Evolutionary conservation across 169 alveolate species (phyloP).

Genomic region (Plasmodium chabaudi): DNA sequence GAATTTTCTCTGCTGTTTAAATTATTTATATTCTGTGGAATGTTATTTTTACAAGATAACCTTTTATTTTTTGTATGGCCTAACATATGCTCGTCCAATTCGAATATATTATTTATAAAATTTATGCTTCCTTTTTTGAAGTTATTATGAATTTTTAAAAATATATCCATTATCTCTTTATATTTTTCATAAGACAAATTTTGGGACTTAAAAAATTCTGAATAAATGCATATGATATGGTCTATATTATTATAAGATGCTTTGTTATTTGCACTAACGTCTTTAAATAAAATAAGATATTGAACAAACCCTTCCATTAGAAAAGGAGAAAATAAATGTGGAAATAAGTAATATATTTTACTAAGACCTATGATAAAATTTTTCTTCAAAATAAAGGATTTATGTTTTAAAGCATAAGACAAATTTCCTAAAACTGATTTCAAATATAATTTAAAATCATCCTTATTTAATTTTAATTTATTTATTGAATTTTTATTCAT

Average conservation of each 20-base stretch:
- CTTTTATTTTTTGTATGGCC: neutral
- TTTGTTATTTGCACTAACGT: constrained; percentile 1
- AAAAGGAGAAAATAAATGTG: constrained; percentile 36
- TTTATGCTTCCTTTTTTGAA: neutral
- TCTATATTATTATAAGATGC: constrained; percentile 20
- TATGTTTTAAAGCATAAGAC: constrained; percentile 46
- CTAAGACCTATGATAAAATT: constrained; percentile 66
- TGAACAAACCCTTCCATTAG: constrained; percentile 46
- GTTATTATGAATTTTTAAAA: neutral
- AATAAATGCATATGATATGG: constrained; percentile 24
- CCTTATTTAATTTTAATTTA: constrained; percentile 38
- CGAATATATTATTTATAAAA: neutral
- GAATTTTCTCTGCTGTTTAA: neutral
- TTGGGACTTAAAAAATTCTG: constrained; percentile 7
- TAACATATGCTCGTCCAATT: neutral
- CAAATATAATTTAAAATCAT: constrained; percentile 38
- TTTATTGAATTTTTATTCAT: constrained; percentile 13
- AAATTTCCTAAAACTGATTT: constrained; percentile 47
- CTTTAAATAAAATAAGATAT: constrained; percentile 27
- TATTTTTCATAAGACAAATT: constrained; percentile 44
- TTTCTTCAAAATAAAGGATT: constrained; percentile 17
- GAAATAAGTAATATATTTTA: constrained; percentile 60
- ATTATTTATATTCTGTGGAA: too few relatives aligned
- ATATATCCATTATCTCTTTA: constrained; percentile 20
- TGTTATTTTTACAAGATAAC: too few relatives aligned